Evolutionary conservation across 2,329 filamentous ascomycete species (phyloP).

Genomic region (Aureobasidium subglaciale): DNA sequence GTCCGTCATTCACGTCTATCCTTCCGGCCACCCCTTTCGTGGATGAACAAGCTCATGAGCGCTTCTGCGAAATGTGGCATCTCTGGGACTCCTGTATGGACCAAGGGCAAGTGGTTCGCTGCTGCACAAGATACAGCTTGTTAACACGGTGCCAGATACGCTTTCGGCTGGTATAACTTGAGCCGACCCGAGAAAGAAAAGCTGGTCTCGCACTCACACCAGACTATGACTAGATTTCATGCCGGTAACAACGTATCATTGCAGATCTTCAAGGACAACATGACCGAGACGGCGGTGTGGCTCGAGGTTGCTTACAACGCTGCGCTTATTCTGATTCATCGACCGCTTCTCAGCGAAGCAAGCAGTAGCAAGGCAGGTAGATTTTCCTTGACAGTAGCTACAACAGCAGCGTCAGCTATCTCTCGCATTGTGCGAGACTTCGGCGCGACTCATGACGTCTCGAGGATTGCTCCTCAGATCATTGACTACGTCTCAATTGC

Average conservation of each 20-base stretch:
- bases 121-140: background rate
- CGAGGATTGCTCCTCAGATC: background rate
- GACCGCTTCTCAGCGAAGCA: background rate
- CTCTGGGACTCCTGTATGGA: background rate
- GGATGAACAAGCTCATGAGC: background rate
- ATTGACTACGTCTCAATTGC: background rate
- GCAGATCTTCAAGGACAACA: background rate
- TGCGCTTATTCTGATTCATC: background rate
- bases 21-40: background rate
- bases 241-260: background rate
- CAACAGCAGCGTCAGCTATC: background rate
- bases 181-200: background rate
- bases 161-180: background rate
- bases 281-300: background rate
- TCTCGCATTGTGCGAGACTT: background rate
- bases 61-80: background rate
- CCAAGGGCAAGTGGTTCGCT: background rate
- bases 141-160: background rate
- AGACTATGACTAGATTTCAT: background rate
- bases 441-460: background rate
- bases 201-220: background rate
- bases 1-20: background rate
- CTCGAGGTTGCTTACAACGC: background rate
- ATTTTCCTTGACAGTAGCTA: background rate
- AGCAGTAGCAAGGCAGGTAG: background rate